Evolutionary conservation across 1,284 basidiomycete species (phyloP), one percentile per base, ranked within the genome.

Genomic region (Termitomyces sp.): DNA sequence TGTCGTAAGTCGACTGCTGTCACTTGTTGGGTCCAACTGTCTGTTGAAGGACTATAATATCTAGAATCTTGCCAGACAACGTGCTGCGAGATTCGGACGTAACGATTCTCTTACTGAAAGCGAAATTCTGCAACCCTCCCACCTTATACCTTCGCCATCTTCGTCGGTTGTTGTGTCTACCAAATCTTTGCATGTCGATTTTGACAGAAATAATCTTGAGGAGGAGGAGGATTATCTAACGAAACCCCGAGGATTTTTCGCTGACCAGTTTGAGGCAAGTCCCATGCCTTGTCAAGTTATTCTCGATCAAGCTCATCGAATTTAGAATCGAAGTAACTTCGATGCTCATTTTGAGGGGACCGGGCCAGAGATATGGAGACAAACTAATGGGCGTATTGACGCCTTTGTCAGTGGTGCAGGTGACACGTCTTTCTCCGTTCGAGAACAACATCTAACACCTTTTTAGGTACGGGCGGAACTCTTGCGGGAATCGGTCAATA

Each of bases 401-500:
- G 94, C 90, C 2, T 98, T 98, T 65, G 88, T 99, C 28, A 86
- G 89, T n/a, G 97, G 97, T 1, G 94, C 95, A 57, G 94, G 93
- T 80, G 56, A 53, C 12, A 10, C 19, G 5, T 41, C 21, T 57
- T 44, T 45, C 15, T 17, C 34, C 24, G 39, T 52, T n/a, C 28
- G 28, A 21, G 12, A 21, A 36, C 13, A 24, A 39, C n/a, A 40
- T 31, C 24, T 47, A 8, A 43, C 28, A 38, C 19, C 15, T 15
- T 54, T 42, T 40, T 55, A 84, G 90, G 93, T 13, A 99, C 96
- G 0, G 97, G 97, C 5, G 97, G 97, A 2, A 98, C 96, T 0
- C 83, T 99, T 38, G 87, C 93, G 0, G 97, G 96, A 0, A 83
- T 82, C 1, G 93, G 92, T 0, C 80, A 77, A 42, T 97, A 81